Conservation (phyloP, 805 yeast species). For the Suhomyces tanzawaensis region DNA sequence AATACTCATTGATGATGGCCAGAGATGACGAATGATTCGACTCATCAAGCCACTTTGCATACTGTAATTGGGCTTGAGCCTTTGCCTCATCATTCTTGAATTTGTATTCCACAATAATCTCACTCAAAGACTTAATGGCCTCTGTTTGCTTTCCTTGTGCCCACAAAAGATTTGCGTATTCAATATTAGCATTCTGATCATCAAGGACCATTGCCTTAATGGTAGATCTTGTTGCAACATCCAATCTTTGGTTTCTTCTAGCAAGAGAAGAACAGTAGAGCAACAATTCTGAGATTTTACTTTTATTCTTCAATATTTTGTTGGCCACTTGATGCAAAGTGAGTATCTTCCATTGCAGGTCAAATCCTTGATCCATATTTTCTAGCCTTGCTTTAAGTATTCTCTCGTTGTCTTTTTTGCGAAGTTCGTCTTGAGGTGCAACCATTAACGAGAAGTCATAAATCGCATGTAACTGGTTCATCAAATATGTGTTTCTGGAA, state of each 20-base stretch:
- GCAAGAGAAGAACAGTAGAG: constrained; percentile 62
- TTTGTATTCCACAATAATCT: constrained; percentile 28
- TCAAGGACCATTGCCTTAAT: constrained; percentile 53
- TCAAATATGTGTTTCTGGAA: constrained; percentile 34
- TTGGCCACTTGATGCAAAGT: constrained; percentile 55
- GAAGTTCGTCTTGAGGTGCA: constrained; percentile 10
- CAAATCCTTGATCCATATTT: constrained; percentile 47
- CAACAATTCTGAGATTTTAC: constrained; percentile 48
- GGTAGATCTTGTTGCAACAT: constrained; percentile 67
- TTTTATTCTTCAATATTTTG: constrained; percentile 22
- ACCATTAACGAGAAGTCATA: constrained; percentile 33
- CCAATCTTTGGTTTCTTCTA: constrained; percentile 64
- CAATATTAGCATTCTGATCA: constrained; percentile 55
- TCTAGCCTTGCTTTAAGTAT: constrained; percentile 27
- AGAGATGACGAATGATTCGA: constrained; percentile 81
- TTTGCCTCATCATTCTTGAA: constrained; percentile 15
- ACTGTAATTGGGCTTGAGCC: constrained; percentile 62
- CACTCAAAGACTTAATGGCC: constrained; percentile 66
- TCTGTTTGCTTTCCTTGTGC: constrained; percentile 82
- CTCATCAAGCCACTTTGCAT: constrained; percentile 84
- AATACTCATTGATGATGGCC: constrained; percentile 69
- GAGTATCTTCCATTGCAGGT: constrained; percentile 56
- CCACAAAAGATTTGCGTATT: constrained; percentile 84
- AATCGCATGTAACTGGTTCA: constrained; percentile 37
- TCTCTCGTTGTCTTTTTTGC: constrained; percentile 14